These are phyloP conservation scores for Eimeria zaria DNA, from an alignment of 169 alveolate species.

Conservation along the genomic window DNA sequence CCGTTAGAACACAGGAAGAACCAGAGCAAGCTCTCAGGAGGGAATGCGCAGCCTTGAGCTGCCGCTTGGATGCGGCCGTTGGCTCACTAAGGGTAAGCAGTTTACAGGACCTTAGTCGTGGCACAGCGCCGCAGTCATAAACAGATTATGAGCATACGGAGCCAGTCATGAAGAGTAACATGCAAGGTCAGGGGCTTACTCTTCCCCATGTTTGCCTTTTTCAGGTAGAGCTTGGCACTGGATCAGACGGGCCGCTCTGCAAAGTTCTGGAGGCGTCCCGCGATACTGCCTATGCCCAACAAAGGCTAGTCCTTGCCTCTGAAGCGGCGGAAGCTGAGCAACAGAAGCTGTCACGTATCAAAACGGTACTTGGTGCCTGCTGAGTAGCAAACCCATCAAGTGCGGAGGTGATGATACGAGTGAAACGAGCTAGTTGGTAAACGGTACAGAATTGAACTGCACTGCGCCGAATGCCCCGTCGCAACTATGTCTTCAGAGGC, in stretches of 20 bases:
- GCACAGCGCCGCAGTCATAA: not conserved
- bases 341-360: conserved; percentile 6
- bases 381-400: not conserved
- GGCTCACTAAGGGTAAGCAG: conserved; percentile 42
- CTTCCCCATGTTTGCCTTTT: not conserved
- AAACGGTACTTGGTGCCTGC: conserved; percentile 1
- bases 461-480: not conserved
- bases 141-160: not conserved
- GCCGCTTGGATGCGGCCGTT: conserved; percentile 4
- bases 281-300: not conserved
- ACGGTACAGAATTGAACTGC: not conserved
- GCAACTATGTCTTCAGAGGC: not conserved
- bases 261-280: conserved; percentile 50
- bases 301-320: conserved; percentile 44
- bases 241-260: conserved; percentile 13
- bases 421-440: not conserved
- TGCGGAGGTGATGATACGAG: not conserved
- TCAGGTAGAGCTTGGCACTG: conserved; percentile 8
- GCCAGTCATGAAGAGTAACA: not conserved
- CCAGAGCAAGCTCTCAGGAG: conserved; percentile 73
- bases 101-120: not conserved
- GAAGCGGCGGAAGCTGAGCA: conserved; percentile 72
- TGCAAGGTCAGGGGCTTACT: not conserved
- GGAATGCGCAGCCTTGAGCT: conserved; percentile 43
- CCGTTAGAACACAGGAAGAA: not conserved